Conservation (phyloP, 306 rosid genomes). For the Medicago arabica region DNA sequence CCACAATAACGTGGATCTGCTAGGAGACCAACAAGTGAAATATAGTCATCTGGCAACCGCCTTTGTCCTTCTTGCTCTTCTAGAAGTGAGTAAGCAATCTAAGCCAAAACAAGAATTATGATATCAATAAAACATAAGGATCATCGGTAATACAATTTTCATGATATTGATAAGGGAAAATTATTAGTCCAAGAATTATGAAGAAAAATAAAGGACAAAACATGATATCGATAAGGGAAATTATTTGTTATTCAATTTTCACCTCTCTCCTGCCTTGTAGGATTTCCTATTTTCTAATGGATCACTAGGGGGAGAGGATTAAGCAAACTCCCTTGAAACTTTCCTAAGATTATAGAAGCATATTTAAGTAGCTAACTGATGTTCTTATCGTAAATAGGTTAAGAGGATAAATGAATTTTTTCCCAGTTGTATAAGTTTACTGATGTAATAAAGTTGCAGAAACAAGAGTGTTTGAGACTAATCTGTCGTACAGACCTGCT, state of each 20-base stretch:
- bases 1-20: slow-evolving; percentile 98
- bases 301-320: neutral
- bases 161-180: neutral
- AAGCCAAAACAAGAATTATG: slow-evolving; percentile 40
- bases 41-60: slow-evolving; percentile 65
- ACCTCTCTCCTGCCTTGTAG: slow-evolving; percentile 35
- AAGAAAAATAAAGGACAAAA: no score
- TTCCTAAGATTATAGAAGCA: neutral
- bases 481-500: no score
- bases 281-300: slow-evolving; percentile 32
- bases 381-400: neutral
- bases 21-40: slow-evolving; percentile 95
- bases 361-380: no score
- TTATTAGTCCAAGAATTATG: no score
- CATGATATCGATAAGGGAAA: slow-evolving; percentile 3
- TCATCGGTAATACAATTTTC: neutral
- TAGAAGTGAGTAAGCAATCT: slow-evolving; percentile 91
- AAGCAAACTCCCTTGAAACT: neutral
- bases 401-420: neutral
- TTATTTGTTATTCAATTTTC: slow-evolving; percentile 24
- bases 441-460: no score
- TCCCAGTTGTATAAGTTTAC: neutral
- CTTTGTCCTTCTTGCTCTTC: slow-evolving; percentile 95
- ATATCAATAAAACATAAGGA: slow-evolving; percentile 20
- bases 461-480: no score